Evolutionary conservation across 345 rosid genomes (phyloP).

Genomic region (Pseudoturritis turrita): DNA sequence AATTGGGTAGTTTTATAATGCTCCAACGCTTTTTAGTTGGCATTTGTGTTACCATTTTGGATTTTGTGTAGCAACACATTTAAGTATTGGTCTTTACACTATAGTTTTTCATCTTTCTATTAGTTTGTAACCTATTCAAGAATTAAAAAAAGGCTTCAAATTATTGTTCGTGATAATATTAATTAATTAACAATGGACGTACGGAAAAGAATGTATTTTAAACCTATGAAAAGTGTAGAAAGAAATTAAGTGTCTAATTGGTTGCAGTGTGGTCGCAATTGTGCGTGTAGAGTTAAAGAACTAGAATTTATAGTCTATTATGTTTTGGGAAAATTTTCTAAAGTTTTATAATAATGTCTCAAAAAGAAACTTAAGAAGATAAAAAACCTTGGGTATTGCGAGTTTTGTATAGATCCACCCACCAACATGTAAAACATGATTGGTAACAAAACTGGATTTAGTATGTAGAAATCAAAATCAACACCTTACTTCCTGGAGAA

Average conservation of each 20-base stretch:
- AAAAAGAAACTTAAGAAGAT: not conserved
- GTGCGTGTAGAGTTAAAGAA: no score
- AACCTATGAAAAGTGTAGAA: not conserved
- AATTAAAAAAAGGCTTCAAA: not conserved
- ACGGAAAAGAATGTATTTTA: not conserved
- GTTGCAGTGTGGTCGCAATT: no score
- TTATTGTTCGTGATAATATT: not conserved
- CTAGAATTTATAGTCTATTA: no score
- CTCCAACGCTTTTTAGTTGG: constrained; percentile 29
- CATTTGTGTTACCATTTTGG: constrained; percentile 16
- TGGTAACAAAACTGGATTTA: not conserved
- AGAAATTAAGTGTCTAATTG: not conserved
- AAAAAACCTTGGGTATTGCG: not conserved
- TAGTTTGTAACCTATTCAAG: not conserved
- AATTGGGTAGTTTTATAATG: no score
- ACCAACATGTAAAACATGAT: not conserved
- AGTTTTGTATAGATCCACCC: not conserved
- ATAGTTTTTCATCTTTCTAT: not conserved
- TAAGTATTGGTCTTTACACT: not conserved
- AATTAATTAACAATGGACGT: not conserved
- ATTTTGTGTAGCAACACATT: constrained; percentile 5
- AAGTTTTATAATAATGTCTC: not conserved
- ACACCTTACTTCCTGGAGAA: no score
- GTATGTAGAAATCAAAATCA: not conserved
- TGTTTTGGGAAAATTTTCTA: not conserved